Percentiles rank a stretch among this genome's conserved stretches.
Conservation (phyloP, 331 rosid genomes). For the Pyrus hybrid region DNA sequence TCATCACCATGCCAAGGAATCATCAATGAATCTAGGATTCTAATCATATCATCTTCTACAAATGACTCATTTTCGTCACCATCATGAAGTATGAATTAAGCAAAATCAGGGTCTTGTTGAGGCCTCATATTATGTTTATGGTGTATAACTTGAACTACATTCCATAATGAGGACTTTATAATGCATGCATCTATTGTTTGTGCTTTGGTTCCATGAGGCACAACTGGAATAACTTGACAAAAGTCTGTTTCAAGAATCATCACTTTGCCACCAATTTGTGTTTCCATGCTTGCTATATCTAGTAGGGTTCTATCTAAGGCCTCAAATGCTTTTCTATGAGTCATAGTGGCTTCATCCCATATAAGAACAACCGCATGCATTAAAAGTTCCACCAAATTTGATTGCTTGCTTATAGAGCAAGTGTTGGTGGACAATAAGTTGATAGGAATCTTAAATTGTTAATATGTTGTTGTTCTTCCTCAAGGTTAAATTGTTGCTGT, state of each 20-base stretch:
- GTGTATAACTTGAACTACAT: too few species aligned
- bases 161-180: neutral
- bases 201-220: neutral
- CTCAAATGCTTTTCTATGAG: neutral
- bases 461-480: neutral
- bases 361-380: neutral
- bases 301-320: neutral
- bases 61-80: neutral
- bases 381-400: neutral
- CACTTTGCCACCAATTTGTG: neutral
- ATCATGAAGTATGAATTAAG: neutral
- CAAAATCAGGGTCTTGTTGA: neutral
- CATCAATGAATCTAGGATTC: neutral
- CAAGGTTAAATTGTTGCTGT: neutral
- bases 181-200: neutral
- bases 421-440: neutral
- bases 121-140: too few species aligned
- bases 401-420: neutral
- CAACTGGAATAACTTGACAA: neutral
- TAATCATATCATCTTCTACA: neutral
- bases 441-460: neutral
- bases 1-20: neutral
- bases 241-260: neutral
- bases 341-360: conserved; percentile 5
- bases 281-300: neutral